These are phyloP conservation scores for Microcyclosporella mali DNA, from an alignment of 2,329 filamentous ascomycete genomes.

Conservation along the genomic window DNA sequence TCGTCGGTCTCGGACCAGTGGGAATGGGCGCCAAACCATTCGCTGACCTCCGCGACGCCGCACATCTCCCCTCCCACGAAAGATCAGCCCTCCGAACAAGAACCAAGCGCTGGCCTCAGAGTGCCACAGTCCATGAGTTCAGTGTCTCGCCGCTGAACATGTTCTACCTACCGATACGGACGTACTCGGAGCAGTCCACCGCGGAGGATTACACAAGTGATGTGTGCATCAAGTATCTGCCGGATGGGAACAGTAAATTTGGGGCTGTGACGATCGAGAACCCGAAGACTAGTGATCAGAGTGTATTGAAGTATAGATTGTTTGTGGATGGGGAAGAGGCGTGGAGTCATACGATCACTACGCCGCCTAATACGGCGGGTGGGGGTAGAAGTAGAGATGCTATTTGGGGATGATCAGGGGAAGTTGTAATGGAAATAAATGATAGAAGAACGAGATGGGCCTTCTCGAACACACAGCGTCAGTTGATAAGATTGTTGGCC, in stretches of 20 bases:
- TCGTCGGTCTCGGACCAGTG: constrained; percentile 23
- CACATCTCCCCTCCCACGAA: constrained; percentile 13
- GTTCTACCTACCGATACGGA: constrained; percentile 81
- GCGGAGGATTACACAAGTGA: constrained; percentile 64
- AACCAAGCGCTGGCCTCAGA: constrained; percentile 50
- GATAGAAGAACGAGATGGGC: too few relatives aligned
- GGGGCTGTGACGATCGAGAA: constrained; percentile 73
- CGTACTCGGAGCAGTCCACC: constrained; percentile 60
- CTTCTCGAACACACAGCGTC: too few relatives aligned
- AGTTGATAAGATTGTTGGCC: too few relatives aligned
- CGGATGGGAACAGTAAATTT: constrained; percentile 83
- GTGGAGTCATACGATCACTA: constrained; percentile 58
- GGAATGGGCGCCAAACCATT: constrained; percentile 20
- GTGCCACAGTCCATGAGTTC: constrained; percentile 75
- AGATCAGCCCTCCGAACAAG: constrained; percentile 16
- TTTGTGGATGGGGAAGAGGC: constrained; percentile 74
- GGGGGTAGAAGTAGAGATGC: constrained; percentile 41
- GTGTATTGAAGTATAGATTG: constrained; percentile 70
- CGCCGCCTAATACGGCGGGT: constrained; percentile 37
- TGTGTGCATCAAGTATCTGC: constrained; percentile 76
- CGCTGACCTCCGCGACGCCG: constrained; percentile 2
- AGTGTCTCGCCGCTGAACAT: constrained; percentile 86
- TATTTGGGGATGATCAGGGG: constrained; percentile 36
- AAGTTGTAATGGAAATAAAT: neutral
- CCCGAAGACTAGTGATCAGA: constrained; percentile 57